phyloP scores from a whole-genome alignment of 805 yeast species.

The Nakazawaea anatomiae region DNA sequence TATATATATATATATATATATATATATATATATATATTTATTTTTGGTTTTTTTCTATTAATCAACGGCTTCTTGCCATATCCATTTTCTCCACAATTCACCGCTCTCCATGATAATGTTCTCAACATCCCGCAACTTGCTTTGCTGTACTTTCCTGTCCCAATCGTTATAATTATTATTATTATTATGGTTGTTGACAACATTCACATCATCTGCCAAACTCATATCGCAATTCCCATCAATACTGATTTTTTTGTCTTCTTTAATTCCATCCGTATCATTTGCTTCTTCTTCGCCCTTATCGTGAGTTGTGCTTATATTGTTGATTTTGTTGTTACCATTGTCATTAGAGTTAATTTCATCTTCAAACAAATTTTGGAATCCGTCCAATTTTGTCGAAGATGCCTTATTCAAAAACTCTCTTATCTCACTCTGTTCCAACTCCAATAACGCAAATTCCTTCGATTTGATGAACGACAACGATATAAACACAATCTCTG shows the following conservation, averaged over 20 bases:
- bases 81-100: slow-evolving; percentile 82
- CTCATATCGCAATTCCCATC: slow-evolving; percentile 6
- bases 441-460: slow-evolving; percentile 72
- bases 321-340: neutral
- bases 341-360: slow-evolving; percentile 10
- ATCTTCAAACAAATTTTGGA: slow-evolving; percentile 22
- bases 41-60: neutral
- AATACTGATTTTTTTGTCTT: neutral
- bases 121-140: slow-evolving; percentile 48
- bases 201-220: neutral
- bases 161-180: neutral
- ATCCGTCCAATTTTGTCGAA: slow-evolving; percentile 32
- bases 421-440: slow-evolving; percentile 85
- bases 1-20: too few species aligned
- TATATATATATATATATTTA: neutral
- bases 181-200: neutral
- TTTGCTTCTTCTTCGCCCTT: neutral
- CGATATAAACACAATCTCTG: slow-evolving; percentile 69
- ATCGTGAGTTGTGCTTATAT: neutral
- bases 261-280: neutral
- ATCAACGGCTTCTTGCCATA: slow-evolving; percentile 55
- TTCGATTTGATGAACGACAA: slow-evolving; percentile 76
- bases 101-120: slow-evolving; percentile 74
- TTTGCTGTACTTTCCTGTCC: neutral
- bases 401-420: slow-evolving; percentile 63